These are phyloP conservation scores for Carpinus fangiana DNA, from an alignment of 306 rosid genomes.

Conservation along the genomic window DNA sequence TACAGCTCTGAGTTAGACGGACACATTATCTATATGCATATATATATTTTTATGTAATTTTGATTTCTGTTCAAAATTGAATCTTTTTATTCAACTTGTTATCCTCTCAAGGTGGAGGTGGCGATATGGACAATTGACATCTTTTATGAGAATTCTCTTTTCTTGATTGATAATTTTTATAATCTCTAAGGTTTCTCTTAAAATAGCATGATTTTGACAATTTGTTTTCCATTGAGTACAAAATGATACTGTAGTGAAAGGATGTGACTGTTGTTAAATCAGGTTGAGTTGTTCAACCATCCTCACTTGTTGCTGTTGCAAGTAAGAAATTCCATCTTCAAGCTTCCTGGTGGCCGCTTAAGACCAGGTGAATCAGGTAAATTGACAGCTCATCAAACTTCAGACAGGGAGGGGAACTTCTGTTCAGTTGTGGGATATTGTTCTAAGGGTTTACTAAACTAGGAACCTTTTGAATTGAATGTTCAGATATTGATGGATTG, in stretches of 20 bases:
- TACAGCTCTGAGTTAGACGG: neutral
- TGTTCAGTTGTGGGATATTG: neutral
- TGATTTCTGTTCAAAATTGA: neutral
- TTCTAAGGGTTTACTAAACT: constrained; percentile 8
- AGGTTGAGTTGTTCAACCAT: constrained; percentile 94
- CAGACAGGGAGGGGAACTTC: neutral
- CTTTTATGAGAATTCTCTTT: neutral
- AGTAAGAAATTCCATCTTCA: constrained; percentile 67
- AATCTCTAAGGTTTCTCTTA: neutral
- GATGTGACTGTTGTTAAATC: constrained; percentile 26
- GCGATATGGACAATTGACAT: constrained; percentile 12
- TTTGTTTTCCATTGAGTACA: neutral
- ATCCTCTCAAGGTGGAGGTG: neutral
- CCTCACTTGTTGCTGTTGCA: constrained; percentile 82
- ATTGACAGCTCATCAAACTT: constrained; percentile 11
- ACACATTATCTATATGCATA: neutral
- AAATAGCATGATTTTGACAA: constrained; percentile 3
- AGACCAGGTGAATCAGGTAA: constrained; percentile 88
- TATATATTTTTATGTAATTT: neutral
- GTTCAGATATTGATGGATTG: constrained; percentile 75
- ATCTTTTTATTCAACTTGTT: neutral
- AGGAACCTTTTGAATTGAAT: constrained; percentile 19
- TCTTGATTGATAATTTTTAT: neutral
- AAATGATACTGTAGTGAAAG: constrained; percentile 20
- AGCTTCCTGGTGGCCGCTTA: constrained; percentile 92